Base-by-base conservation (phyloP, 805 yeast species). In the Ogataea sp. region DNA sequence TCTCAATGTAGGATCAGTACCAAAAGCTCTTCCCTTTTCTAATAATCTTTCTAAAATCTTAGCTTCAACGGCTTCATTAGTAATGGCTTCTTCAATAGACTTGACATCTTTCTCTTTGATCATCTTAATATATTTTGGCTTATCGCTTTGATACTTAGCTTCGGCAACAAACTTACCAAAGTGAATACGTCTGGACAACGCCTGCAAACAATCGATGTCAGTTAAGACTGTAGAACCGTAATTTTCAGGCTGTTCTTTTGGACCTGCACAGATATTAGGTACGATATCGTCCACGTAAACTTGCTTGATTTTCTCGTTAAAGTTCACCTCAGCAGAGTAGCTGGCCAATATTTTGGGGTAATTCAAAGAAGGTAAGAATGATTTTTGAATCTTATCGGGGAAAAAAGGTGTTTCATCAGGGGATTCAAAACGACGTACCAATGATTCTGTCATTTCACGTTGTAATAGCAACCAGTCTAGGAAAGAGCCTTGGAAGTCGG, bases 91-190 rank as follows among this genome's bases (percentile, higher is more conserved):
- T 52, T 80, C 84, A 36, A 93, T 81, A 0, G 90, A 95, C 11
- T 67, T 64, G 6, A 75, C 62, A 56, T 93, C 95, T 41, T 67
- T 71, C 0, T 69, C 74, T 45, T 65, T 56, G 49, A 93, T 93
- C 49, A 88, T 62, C 48, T 70, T 63, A 2, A 75, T 75, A 65
- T 80, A 87, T 37, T 58, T 59, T 37, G 74, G 84, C 27, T 67
- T 70, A 44, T 89, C 93, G 21, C 68, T 64, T 51, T 71, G 79
- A 60, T 78, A 93, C 62, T 93, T 93, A 34, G 96, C 83, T 59
- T 93, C 98, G 5, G 98, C 98, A 9, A 93, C 98, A 68, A 90
- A 93, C 62, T 84, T 85, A 37, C 98, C 98, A 63, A 90, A 93
- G 62, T 93, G 98, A 49, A 93, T 86, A 56, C 98, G 73, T 52